Evolutionary conservation across 768 basidiomycete species (phyloP).

Genomic region (Mrakia gelida): DNA sequence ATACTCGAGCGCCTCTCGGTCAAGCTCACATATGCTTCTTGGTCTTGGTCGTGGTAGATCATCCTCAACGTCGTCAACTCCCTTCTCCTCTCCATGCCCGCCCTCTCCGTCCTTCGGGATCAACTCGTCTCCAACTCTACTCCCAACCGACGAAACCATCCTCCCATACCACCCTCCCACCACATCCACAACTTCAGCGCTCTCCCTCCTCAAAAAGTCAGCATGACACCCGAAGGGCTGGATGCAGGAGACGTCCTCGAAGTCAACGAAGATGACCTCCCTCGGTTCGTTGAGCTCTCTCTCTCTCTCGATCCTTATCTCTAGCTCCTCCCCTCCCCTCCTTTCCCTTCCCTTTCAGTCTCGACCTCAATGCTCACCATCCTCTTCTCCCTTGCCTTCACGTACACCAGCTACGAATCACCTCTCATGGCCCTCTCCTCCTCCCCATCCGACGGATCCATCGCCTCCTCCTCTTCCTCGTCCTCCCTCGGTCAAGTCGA

Average conservation of each 20-base stretch:
- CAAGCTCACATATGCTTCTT: background rate
- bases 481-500: conserved; percentile 13
- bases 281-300: background rate
- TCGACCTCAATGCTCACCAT: too few species aligned
- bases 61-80: conserved; percentile 1
- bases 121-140: background rate
- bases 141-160: background rate
- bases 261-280: background rate
- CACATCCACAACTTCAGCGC: conserved; percentile 9
- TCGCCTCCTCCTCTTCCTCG: background rate
- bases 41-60: background rate
- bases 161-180: background rate
- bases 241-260: conserved; percentile 7
- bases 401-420: background rate
- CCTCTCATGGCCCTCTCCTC: background rate
- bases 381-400: background rate
- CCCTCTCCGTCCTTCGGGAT: background rate
- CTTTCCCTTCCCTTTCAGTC: background rate
- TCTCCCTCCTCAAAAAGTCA: conserved; percentile 9
- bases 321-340: background rate
- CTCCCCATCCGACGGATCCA: background rate
- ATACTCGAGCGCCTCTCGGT: background rate
- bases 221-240: background rate
- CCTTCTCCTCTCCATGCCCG: background rate
- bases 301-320: background rate